A percentile compares a stretch with the other conserved stretches of the same genome.
phyloP scores from a whole-genome alignment of 2,329 filamentous ascomycete genomes.

The Cadophora gregata region DNA sequence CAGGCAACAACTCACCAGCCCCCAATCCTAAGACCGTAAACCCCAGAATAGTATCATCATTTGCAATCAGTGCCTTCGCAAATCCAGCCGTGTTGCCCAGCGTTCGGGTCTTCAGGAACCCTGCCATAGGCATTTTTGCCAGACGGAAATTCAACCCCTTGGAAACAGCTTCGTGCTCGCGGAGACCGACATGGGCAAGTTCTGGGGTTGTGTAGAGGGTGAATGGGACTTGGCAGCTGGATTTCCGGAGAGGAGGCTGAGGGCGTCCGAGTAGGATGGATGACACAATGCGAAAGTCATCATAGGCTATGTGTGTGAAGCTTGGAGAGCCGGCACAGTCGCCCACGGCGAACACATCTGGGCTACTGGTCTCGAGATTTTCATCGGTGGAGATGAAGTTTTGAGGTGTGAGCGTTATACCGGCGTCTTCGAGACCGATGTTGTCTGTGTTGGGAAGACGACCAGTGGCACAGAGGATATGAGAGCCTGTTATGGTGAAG shows the following conservation, averaged over 20 bases:
- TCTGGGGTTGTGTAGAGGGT: slow-evolving; percentile 1
- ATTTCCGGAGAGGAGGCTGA: background rate
- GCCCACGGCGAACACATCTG: slow-evolving; percentile 16
- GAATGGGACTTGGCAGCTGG: background rate
- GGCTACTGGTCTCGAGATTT: slow-evolving; percentile 15
- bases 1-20: slow-evolving; percentile 32
- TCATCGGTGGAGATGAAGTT: slow-evolving; percentile 14
- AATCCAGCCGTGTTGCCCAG: slow-evolving; percentile 7
- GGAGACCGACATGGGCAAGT: background rate
- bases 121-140: background rate
- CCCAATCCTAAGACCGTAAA: slow-evolving; percentile 29
- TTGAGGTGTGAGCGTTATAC: slow-evolving; percentile 5
- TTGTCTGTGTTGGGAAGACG: slow-evolving; percentile 16
- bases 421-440: slow-evolving; percentile 13
- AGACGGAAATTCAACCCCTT: background rate
- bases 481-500: slow-evolving; percentile 13
- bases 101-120: background rate
- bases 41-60: slow-evolving; percentile 32
- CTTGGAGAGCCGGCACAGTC: slow-evolving; percentile 20
- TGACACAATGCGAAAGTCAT: slow-evolving; percentile 2
- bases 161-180: background rate
- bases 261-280: background rate
- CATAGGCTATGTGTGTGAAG: slow-evolving; percentile 15
- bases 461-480: slow-evolving; percentile 19
- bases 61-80: slow-evolving; percentile 15